A percentile compares a stretch with the other conserved stretches of the same genome.
Evolutionary conservation across 2,329 filamentous ascomycete species (phyloP).

Genomic region (Fusarium sp.): DNA sequence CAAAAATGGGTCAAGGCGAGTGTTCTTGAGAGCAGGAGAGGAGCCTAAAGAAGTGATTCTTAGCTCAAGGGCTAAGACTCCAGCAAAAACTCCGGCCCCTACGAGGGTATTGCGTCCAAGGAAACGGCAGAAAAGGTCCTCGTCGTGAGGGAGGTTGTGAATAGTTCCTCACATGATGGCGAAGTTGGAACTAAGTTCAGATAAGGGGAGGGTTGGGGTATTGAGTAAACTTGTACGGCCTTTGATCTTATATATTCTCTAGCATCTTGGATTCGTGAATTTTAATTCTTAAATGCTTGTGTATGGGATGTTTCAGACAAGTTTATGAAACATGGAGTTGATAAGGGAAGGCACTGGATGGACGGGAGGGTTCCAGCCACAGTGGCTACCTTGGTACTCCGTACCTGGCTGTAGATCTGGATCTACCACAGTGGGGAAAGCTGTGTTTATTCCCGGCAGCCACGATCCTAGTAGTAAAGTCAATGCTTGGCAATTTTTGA

Average conservation of each 20-base stretch:
- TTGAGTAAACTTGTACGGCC: neutral
- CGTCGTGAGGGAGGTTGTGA: neutral
- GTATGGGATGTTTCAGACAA: neutral
- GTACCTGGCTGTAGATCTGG: slow-evolving; percentile 23
- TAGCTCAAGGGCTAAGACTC: neutral
- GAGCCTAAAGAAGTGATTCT: neutral
- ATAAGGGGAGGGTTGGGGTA: neutral
- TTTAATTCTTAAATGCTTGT: neutral
- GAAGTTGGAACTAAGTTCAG: neutral
- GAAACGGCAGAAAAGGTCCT: slow-evolving; percentile 5
- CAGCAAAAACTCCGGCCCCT: neutral
- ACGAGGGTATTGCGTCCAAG: neutral
- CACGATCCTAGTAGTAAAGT: slow-evolving; percentile 30
- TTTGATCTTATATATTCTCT: neutral
- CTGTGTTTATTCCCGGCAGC: slow-evolving; percentile 26
- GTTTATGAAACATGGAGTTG: neutral
- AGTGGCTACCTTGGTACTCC: slow-evolving; percentile 23
- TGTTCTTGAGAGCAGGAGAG: slow-evolving; percentile 25
- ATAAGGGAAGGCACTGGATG: neutral
- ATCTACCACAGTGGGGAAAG: slow-evolving; percentile 30
- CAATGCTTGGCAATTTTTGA: slow-evolving; percentile 28
- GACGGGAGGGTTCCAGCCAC: slow-evolving; percentile 26
- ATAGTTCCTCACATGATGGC: neutral
- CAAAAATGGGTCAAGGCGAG: slow-evolving; percentile 4
- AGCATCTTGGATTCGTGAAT: neutral